Conservation (phyloP, 768 basidiomycete genomes). For the Suillus weaverae region DNA sequence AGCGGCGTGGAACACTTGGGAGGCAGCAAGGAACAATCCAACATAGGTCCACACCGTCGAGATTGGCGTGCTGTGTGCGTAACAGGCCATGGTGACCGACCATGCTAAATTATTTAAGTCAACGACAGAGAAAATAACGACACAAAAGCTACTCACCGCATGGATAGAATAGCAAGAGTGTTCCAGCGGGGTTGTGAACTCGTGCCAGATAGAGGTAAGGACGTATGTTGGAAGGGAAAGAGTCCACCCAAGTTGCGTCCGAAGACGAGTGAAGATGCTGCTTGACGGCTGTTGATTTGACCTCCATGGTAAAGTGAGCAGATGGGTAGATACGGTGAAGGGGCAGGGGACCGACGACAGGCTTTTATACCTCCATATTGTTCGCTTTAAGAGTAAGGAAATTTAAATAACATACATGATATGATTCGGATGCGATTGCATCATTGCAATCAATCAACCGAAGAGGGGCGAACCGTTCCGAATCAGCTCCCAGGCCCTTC, state of each 20-base stretch:
- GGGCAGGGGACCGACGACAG: background rate
- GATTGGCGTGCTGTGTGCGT: background rate
- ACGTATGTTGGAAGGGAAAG: background rate
- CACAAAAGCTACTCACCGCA: background rate
- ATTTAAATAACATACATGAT: too few species aligned
- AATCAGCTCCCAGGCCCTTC: too few species aligned
- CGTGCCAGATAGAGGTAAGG: background rate
- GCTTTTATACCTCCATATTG: background rate
- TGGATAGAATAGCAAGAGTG: background rate
- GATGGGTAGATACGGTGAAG: background rate
- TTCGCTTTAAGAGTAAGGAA: background rate
- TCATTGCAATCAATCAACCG: too few species aligned
- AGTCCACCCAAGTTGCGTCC: background rate
- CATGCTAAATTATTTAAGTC: background rate
- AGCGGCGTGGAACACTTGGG: too few species aligned
- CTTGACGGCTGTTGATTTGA: background rate
- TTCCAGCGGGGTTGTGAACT: background rate
- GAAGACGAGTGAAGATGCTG: background rate
- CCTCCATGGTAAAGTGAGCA: background rate
- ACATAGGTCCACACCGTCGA: too few species aligned
- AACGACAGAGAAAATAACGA: background rate
- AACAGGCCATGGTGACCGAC: slow-evolving; percentile 1
- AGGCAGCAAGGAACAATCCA: too few species aligned
- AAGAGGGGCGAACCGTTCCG: too few species aligned
- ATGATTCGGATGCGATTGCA: too few species aligned